These are phyloP conservation scores for Scedosporium dehoogii DNA, from an alignment of 2,329 filamentous ascomycete species.

Conservation along the genomic window DNA sequence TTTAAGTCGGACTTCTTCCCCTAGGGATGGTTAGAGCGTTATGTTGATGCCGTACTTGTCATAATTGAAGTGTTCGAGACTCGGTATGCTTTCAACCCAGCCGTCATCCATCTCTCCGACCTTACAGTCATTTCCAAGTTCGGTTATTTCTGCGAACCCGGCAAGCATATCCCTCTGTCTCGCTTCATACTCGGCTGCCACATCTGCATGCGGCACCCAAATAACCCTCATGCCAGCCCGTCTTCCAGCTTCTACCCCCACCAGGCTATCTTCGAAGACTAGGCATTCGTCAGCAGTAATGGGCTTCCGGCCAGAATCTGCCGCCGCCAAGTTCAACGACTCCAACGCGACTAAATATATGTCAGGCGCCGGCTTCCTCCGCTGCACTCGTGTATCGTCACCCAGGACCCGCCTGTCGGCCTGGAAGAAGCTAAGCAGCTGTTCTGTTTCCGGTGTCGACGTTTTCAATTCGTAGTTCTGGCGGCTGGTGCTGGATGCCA, in stretches of 20 bases:
- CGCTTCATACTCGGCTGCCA: conserved; percentile 27
- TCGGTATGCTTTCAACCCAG: neutral
- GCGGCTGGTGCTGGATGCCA: conserved; percentile 54
- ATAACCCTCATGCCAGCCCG: conserved; percentile 65
- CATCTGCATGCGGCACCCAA: conserved; percentile 57
- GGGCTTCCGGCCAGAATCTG: conserved; percentile 20
- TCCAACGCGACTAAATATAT: neutral
- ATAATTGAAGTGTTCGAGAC: neutral
- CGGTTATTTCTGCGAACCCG: neutral
- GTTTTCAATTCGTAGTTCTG: conserved; percentile 56
- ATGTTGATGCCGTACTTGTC: neutral
- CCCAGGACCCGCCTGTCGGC: neutral
- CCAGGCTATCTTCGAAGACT: conserved; percentile 65
- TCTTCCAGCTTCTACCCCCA: conserved; percentile 60
- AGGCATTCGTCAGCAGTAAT: conserved; percentile 58
- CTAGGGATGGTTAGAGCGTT: no score
- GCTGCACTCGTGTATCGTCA: neutral
- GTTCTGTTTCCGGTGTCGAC: conserved; percentile 13
- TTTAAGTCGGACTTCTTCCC: no score
- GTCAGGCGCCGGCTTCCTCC: neutral
- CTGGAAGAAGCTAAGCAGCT: neutral
- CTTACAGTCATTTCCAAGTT: neutral
- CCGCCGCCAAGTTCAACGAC: neutral
- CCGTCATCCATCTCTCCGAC: neutral
- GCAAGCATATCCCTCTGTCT: neutral